Evolutionary conservation across 2,329 filamentous ascomycete genomes (phyloP), one percentile per base, ranked within the genome.

Genomic region (Colletotrichum gloeosporioides): DNA sequence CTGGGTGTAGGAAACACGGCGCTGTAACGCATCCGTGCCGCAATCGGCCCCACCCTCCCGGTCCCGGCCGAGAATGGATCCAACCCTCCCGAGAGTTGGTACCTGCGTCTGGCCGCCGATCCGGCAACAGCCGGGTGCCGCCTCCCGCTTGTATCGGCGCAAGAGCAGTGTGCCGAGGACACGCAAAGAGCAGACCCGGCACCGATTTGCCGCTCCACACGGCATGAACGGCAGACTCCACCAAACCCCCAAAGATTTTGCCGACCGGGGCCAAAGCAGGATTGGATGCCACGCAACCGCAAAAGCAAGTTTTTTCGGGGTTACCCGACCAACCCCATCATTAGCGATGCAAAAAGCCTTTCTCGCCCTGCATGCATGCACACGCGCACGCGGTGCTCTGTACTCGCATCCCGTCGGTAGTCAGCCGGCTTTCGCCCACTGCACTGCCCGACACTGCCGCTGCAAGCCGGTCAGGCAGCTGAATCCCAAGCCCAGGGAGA

Each of bases 261-360:
- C 49, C 66, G 49, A 69, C 66, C 66, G 31, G 66, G 53, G 3
- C 22, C 66, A 39, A 69, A 69, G 18, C 66, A 61, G 66, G 66
- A 29, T 61, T 59, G 32, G 3, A 39, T 8, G 31, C 1, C 34
- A 32, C 34, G 44, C 31, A 34, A 36, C 65, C n/a, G 65, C 29
- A 68, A 68, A 59, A 68, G 65, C 65, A 68, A 68, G 65, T 57
- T 68, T 68, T 39, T 31, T 61, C 4, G 13, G 25, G 27, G 67
- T 69, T 69, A 31, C 49, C 67, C 34, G 32, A 69, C 5, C 67
- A 69, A 34, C 31, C 34, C 16, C 10, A 25, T 34, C 31, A 32
- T 22, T 29, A 62, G 59, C 22, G 34, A 39, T 8, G 34, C 13
- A 16, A 8, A 34, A 62, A 62, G 59, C 59, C 31, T 62, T 62